Base-by-base conservation (phyloP, 306 rosid species). In the Vigna angularis region DNA sequence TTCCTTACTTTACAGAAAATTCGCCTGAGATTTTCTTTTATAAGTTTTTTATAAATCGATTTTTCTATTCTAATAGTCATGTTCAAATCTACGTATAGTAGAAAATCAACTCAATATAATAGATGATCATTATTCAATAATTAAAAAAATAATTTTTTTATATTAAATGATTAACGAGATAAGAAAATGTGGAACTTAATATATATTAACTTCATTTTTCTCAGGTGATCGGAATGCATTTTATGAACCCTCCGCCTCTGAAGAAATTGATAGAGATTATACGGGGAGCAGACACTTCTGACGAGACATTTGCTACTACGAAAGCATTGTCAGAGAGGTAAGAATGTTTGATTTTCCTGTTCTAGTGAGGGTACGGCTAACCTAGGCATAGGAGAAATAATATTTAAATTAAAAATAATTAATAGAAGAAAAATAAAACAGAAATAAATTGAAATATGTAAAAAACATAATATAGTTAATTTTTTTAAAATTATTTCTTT, bases 191-290 rank as follows among this genome's bases (percentile, higher is more conserved):
- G 4, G 20, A 55, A 9, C 61, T 55, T 20, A 28, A 30, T 40
- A 6, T 75, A 30, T 65, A 79, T 47, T 22, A 70, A 77, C 30
- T 17, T 79, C 50, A 67, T 85, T 61, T 73, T 58, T 0, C 3
- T 42, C 81, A 92, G 98, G 97, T 94, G 62, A 92, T 92, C 80
- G 98, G 97, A 70, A 90, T 94, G 98, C 98, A 94, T 87, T 94
- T 94, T 76, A 90, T 94, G 97, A 92, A 94, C 72, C 97, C 98
- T 44, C 97, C 97, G n/a, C 96, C 92, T 59, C 58, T 90, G 55
- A 94, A 90, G 98, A 92, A 90, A 72, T 83, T 94, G 82, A 90
- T 94, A 34, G 98, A 94, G 89, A 92, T 94, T 64, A 82, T 94
- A 14, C 89, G 91, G 64, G 95, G 97, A 3, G 91, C 92, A 3